Evolutionary conservation across 306 rosid species (phyloP), one percentile per base, ranked within the genome.

Genomic region (Sindora glabra): DNA sequence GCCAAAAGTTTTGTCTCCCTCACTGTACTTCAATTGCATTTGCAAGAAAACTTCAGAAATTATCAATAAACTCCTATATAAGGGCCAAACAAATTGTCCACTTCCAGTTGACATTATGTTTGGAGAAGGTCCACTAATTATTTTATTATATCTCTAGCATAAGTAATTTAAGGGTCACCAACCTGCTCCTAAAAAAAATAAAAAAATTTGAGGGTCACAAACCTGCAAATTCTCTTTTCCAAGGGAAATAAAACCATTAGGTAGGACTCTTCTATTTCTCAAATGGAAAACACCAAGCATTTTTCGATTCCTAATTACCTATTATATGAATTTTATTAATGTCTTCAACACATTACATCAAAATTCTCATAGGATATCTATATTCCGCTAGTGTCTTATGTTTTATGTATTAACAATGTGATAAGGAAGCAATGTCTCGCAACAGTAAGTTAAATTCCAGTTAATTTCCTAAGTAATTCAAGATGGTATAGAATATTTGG

Each of bases 201-300:
- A n/a, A n/a, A n/a, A n/a, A n/a, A n/a, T n/a, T n/a, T n/a, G n/a
- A n/a, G n/a, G n/a, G n/a, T n/a, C n/a, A 47, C 83, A 53, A 66
- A 92, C 99, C 95, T 86, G 99, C 76, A 92, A 77, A 78, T 81
- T 89, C 79, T 92, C 99, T 78, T 82, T 92, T 65, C 99, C 99
- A 56, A 92, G 94, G 69, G 84, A 72, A 62, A 77, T 74, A 78
- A 92, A 92, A 77, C 99, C 99, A 77, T 82, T 84, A 8, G 99
- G 89, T 65, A 92, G 81, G 62, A 92, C 96, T 52, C 87, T 86
- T 73, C 94, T 81, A 59, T 92, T 89, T 80, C 94, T 86, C 64
- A 92, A 65, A 77, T 92, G 99, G 33, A 96, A 92, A 73, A 92
- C 96, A 48, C 99, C 99, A 65, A 92, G 99, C 99, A 92, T 92